Evolutionary conservation across 2,329 filamentous ascomycete genomes (phyloP).

Genomic region (Aspergillus versicolor): DNA sequence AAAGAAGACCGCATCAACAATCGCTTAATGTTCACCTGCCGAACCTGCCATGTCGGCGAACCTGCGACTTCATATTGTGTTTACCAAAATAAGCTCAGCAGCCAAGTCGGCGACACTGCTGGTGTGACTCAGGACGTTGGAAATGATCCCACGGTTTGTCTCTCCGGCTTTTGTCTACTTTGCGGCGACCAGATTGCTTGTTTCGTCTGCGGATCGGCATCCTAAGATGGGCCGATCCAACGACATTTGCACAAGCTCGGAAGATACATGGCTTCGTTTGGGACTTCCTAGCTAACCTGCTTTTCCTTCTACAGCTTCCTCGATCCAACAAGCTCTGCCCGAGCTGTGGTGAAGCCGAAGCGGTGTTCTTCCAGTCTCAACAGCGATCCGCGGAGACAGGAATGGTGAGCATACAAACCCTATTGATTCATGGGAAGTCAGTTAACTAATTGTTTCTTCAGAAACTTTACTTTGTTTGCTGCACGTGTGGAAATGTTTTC

Average conservation of each 20-base stretch:
- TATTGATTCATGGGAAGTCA: slow-evolving; percentile 6
- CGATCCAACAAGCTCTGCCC: slow-evolving; percentile 84
- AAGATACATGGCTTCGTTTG: slow-evolving; percentile 9
- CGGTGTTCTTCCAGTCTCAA: slow-evolving; percentile 98
- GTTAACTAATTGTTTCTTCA: slow-evolving; percentile 39
- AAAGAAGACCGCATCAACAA: slow-evolving; percentile 86
- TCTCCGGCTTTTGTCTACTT: slow-evolving; percentile 55
- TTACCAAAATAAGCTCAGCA: slow-evolving; percentile 92
- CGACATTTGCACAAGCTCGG: slow-evolving; percentile 17
- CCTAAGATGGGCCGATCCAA: slow-evolving; percentile 15
- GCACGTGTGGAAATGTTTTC: slow-evolving; percentile 87
- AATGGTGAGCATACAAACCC: slow-evolving; percentile 69
- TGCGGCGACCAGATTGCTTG: slow-evolving; percentile 60
- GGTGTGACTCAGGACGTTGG: slow-evolving; percentile 97
- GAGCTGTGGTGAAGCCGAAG: slow-evolving; percentile 79
- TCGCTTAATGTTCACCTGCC: slow-evolving; percentile 90
- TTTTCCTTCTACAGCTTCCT: slow-evolving; percentile 66
- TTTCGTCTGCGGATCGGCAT: slow-evolving; percentile 49
- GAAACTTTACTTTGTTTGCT: slow-evolving; percentile 95
- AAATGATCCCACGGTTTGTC: slow-evolving; percentile 97
- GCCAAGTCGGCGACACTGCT: slow-evolving; percentile 87
- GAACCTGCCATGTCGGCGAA: slow-evolving; percentile 90
- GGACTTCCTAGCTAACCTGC: slow-evolving; percentile 32
- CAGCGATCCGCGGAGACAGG: slow-evolving; percentile 95
- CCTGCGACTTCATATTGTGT: slow-evolving; percentile 85